Evolutionary conservation across 345 rosid genomes (phyloP), one percentile per base, ranked within the genome.

Genomic region (Citropsis articulata): DNA sequence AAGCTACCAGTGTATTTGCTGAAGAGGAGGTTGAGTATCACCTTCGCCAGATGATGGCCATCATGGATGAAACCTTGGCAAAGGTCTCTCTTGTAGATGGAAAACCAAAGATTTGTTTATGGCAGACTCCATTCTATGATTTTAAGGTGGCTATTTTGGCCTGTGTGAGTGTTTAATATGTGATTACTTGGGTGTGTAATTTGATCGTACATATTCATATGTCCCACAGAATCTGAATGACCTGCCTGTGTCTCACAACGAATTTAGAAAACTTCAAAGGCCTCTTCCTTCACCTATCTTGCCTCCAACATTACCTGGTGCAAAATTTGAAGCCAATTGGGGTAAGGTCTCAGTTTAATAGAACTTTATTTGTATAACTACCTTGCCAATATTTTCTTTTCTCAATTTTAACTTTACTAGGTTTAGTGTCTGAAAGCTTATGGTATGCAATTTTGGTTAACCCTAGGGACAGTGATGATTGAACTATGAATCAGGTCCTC

Each of bases 21-120:
- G 97, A 95, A 85, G 90, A 87, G 75, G 98, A 95, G 85, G 94
- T 89, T 7, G 98, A 95, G 81, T 87, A 87, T 57, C 86, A 88
- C 80, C 76, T 93, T 16, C 83, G 82, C 24, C 75, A 74, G 86
- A 70, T 80, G 69, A 50, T 89, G 73, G 78, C 77, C 4, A 78
- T 62, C 72, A 91, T 91, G 33, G 88, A 83, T 71, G 84, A 79
- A 45, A 77, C 84, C 22, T 73, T 91, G 66, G 72, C 69, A 45
- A 73, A 63, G 19, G 60, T 81, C 30, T 40, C 84, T 69, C 75
- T 76, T 62, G 16, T 33, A 50, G 86, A 88, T 62, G 82, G 79
- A 35, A 60, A 69, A 71, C 85, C 79, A 2, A 78, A 76, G 59
- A 69, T 87, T 81, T 78, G 82, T 62, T 21, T 76, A 31, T 93